These are phyloP conservation scores for Fusarium marasasianum DNA, from an alignment of 2,329 filamentous ascomycete genomes.

Conservation along the genomic window DNA sequence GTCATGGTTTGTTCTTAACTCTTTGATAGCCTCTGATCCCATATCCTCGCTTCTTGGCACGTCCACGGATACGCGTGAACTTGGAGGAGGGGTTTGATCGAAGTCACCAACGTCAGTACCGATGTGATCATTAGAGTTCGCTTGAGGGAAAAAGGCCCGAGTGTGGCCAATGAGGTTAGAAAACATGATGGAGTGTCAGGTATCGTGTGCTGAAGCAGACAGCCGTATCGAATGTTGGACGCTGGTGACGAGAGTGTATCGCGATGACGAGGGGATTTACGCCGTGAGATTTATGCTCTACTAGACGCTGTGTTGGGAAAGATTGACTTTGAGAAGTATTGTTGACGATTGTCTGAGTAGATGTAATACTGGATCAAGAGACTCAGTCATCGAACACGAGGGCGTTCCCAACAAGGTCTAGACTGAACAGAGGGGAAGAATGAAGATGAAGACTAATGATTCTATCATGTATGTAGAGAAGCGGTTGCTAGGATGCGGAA, in stretches of 20 bases:
- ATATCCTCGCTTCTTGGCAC: conserved; percentile 24
- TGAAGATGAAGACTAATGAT: background rate
- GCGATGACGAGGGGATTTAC: background rate
- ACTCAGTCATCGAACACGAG: conserved; percentile 20
- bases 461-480: background rate
- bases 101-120: conserved; percentile 43
- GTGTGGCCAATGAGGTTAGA: conserved; percentile 36
- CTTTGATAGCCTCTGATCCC: background rate
- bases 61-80: conserved; percentile 43
- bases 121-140: conserved; percentile 19
- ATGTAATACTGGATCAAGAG: conserved; percentile 3
- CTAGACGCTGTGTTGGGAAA: background rate
- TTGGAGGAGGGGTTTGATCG: conserved; percentile 48
- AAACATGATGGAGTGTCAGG: conserved; percentile 32
- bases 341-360: background rate
- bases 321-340: background rate
- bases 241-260: background rate
- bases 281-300: background rate
- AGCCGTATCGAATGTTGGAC: background rate
- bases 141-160: conserved; percentile 29
- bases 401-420: background rate
- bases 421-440: background rate
- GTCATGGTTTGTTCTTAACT: conserved; percentile 6
- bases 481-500: conserved; percentile 6
- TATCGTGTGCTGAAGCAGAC: background rate